Conservation (phyloP, 2,329 filamentous ascomycete genomes). For the Celoporthe dispersa region DNA sequence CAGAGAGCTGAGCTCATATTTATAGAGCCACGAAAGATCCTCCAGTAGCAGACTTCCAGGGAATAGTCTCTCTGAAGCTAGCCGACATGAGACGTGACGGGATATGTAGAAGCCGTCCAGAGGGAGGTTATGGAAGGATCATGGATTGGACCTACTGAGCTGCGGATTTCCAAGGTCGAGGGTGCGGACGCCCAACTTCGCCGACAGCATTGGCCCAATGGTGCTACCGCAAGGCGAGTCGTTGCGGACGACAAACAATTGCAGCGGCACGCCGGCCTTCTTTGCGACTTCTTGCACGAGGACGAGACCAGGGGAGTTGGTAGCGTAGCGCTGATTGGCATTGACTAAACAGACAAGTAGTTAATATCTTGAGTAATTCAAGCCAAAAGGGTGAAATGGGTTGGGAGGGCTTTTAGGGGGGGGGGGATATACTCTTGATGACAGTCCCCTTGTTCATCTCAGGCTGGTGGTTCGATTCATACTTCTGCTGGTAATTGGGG, state of each 20-base stretch:
- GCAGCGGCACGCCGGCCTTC: conserved; percentile 77
- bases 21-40: background rate
- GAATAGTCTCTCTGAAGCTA: background rate
- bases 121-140: background rate
- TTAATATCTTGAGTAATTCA: background rate
- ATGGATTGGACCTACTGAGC: conserved; percentile 51
- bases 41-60: background rate
- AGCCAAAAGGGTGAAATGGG: background rate
- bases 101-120: background rate
- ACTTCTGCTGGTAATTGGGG: conserved; percentile 91
- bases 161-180: conserved; percentile 94
- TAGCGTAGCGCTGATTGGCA: conserved; percentile 95
- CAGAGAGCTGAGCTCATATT: too few relatives aligned
- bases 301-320: conserved; percentile 93
- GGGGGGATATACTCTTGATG: conserved; percentile 64
- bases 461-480: conserved; percentile 87
- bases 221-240: conserved; percentile 94
- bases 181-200: conserved; percentile 83
- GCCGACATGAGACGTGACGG: background rate
- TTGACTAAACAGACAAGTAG: conserved; percentile 63
- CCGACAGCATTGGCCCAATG: conserved; percentile 95
- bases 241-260: conserved; percentile 95
- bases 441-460: conserved; percentile 97
- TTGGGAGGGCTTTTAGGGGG: background rate
- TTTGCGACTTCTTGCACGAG: conserved; percentile 86